Evolutionary conservation across 2,329 filamentous ascomycete genomes (phyloP).

Genomic region (Alternaria metachromatica): DNA sequence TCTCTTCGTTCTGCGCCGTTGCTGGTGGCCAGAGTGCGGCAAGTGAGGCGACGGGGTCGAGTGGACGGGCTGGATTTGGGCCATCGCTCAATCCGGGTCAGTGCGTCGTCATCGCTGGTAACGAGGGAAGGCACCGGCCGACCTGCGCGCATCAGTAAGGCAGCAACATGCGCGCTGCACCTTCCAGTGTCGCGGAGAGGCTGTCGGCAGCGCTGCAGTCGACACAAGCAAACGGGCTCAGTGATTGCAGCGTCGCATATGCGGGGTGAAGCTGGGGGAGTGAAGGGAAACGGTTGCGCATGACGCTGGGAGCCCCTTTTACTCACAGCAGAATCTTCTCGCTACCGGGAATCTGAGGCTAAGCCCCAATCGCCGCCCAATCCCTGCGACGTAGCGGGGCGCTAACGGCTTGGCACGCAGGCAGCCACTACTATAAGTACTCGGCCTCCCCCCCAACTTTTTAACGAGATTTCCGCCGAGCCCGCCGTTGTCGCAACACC

Average conservation of each 20-base stretch:
- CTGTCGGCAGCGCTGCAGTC: not conserved
- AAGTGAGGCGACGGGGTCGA: constrained; percentile 32
- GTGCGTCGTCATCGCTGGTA: constrained; percentile 34
- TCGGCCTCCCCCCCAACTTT: constrained; percentile 30
- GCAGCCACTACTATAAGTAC: constrained; percentile 30
- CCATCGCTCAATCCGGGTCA: constrained; percentile 26
- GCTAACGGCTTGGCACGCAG: constrained; percentile 15
- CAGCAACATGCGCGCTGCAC: constrained; percentile 5
- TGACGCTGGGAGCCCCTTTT: constrained; percentile 34
- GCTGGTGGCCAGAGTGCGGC: constrained; percentile 18
- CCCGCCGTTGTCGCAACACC: constrained; percentile 35
- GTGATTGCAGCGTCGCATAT: not conserved
- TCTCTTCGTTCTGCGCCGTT: constrained; percentile 16
- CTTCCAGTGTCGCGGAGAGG: not conserved
- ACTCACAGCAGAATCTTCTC: constrained; percentile 32
- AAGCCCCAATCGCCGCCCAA: constrained; percentile 13
- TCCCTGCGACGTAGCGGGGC: constrained; percentile 17
- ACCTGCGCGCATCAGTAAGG: constrained; percentile 10
- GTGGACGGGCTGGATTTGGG: constrained; percentile 22
- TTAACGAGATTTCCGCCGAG: constrained; percentile 38
- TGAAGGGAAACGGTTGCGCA: constrained; percentile 26
- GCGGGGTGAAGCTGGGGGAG: constrained; percentile 14
- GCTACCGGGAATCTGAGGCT: constrained; percentile 32
- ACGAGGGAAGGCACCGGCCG: constrained; percentile 10
- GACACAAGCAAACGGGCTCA: not conserved